Evolutionary conservation across 192 early-diverging fungal genomes (phyloP), one percentile per base, ranked within the genome.

Genomic region (Pilobolus umbonatus): DNA sequence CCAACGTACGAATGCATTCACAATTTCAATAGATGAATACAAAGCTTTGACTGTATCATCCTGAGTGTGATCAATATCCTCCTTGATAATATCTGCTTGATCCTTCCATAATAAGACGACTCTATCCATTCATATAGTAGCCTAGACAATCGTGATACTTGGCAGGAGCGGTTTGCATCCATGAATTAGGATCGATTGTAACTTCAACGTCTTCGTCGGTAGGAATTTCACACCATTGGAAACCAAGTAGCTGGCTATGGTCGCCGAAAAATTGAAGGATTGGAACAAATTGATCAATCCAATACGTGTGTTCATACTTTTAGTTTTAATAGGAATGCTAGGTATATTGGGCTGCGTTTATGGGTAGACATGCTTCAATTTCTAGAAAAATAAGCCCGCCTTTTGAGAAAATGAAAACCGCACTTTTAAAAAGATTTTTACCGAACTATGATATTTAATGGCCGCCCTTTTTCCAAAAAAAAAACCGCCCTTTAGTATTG

Each of bases 141-240:
- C n/a, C n/a, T 12, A 54, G 31, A 36, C 15, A 30, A 54, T 54
- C 52, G 34, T 36, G 52, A 35, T 28, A 54, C 31, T 54, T 54
- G 34, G 8, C 19, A 15, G 52, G 5, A 6, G 34, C 32, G 15
- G 17, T 54, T 21, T 34, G 30, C 34, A 24, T 54, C 32, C 30
- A 54, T 21, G 52, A 28, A 0, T 34, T 3, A 22, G 52, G 52
- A 17, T 54, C 52, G 4, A 54, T 32, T 6, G 5, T 39, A 54
- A 54, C 34, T 35, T 54, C 52, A 19, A 35, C 34, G 30, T 54
- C 32, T 24, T 54, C 52, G 5, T 54, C 52, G 19, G 52, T 54
- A 3, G 52, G 52, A 36, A 54, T 24, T 54, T 54, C 31, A 39
- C 52, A 54, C 52, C 52, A 54, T 35, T 39, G 52, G 25, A 54